These are phyloP conservation scores for Pecoramyces ruminantium DNA, from an alignment of 192 early-diverging fungal genomes.

Conservation along the genomic window DNA sequence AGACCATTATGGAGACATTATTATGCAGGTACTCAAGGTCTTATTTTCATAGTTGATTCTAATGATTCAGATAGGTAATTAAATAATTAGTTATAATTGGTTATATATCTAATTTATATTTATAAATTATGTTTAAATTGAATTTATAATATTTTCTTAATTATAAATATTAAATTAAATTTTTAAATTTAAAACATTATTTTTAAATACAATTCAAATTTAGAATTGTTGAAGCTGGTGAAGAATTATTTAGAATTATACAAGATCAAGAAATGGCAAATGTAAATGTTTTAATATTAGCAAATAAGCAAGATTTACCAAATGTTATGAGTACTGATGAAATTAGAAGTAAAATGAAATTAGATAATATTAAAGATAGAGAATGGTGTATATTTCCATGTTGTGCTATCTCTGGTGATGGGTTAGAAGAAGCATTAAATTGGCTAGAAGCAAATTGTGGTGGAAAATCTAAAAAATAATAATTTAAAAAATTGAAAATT, in stretches of 20 bases:
- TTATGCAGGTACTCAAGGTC: neutral
- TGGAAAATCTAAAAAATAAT: neutral
- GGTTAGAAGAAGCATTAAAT: conserved; percentile 67
- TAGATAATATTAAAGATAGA: neutral
- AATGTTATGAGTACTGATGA: neutral
- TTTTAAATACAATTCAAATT: no score
- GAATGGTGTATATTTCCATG: conserved; percentile 42
- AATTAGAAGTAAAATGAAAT: neutral
- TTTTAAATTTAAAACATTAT: no score
- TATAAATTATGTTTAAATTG: no score
- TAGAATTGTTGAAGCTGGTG: conserved; percentile 63
- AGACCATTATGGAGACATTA: conserved; percentile 14
- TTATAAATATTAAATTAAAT: no score
- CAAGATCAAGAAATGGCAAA: conserved; percentile 74
- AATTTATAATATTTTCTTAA: no score
- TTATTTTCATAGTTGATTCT: neutral
- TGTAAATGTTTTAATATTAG: conserved; percentile 64
- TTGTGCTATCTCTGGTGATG: conserved; percentile 67
- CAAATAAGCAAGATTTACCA: conserved; percentile 63
- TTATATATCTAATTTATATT: no score
- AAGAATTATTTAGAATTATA: conserved; percentile 67
- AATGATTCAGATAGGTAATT: neutral
- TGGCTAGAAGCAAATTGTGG: conserved; percentile 28
- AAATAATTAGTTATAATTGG: no score
- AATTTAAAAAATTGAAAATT: neutral